Evolutionary conservation across 805 yeast genomes (phyloP).

Genomic region (Yarrowia bubula): DNA sequence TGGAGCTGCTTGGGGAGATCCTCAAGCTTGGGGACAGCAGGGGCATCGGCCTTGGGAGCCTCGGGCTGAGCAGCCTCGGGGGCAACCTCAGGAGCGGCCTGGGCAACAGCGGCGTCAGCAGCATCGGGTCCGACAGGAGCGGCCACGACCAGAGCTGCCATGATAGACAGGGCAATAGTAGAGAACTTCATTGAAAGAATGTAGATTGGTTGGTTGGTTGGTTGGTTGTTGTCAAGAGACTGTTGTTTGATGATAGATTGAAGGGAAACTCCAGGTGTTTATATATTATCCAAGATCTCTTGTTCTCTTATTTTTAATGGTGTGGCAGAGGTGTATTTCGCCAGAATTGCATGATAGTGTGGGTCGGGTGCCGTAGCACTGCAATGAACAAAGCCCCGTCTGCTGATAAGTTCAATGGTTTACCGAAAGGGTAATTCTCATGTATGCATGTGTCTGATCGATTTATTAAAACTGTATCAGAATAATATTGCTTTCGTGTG

Average conservation of each 20-base stretch:
- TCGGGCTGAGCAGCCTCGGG: neutral
- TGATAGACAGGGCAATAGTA: neutral
- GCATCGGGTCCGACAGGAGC: neutral
- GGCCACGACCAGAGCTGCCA: neutral
- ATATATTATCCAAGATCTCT: neutral
- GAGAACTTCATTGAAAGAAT: conserved; percentile 8
- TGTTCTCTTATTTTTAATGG: neutral
- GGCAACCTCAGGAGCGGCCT: neutral
- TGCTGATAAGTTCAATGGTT: neutral
- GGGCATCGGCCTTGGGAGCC: too few relatives aligned
- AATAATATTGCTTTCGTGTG: neutral
- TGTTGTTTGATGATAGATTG: neutral
- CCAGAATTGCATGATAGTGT: neutral
- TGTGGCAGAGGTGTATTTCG: neutral
- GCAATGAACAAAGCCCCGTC: neutral
- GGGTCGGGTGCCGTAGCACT: neutral
- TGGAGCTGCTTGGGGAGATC: conserved; percentile 6
- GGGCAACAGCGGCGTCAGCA: neutral
- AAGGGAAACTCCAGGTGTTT: neutral
- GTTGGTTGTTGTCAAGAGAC: neutral
- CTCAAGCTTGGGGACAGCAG: neutral
- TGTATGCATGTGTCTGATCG: neutral
- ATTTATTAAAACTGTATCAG: neutral
- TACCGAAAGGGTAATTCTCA: neutral
- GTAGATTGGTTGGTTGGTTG: neutral